phyloP scores from a whole-genome alignment of 257 asterid genomes.

The Voacanga thouarsii region DNA sequence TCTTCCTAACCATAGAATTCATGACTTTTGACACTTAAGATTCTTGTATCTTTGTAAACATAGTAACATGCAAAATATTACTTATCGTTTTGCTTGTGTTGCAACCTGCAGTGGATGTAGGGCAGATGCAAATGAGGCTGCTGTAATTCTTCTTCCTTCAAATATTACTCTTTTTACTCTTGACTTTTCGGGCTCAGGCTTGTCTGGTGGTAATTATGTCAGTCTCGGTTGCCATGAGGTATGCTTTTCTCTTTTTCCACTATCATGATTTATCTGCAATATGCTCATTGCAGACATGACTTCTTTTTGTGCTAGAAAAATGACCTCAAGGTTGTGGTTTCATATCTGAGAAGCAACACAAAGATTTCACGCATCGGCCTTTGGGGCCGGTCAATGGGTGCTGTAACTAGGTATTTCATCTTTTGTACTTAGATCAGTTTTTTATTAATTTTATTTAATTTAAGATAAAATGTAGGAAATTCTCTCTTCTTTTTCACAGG shows the following conservation, averaged over 20 bases:
- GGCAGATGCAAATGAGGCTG: conserved; percentile 98
- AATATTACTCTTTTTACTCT: conserved; percentile 88
- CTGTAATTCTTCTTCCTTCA: conserved; percentile 88
- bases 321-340: conserved; percentile 87
- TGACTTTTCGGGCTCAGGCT: conserved; percentile 96
- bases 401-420: conserved; percentile 75
- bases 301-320: conserved; percentile 55
- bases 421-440: conserved; percentile 1
- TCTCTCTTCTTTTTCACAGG: too few relatives aligned
- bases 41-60: conserved; percentile 3
- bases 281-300: conserved; percentile 10
- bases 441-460: conserved; percentile 1
- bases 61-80: background rate
- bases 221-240: conserved; percentile 99
- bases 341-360: conserved; percentile 71
- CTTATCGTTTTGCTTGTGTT: conserved; percentile 14
- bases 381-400: conserved; percentile 99
- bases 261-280: conserved; percentile 12
- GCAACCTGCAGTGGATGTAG: conserved; percentile 82
- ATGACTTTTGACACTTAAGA: background rate
- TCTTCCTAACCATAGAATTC: background rate
- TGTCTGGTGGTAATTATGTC: conserved; percentile 88
- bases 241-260: conserved; percentile 23
- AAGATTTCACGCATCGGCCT: conserved; percentile 84
- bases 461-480: too few relatives aligned